phyloP scores from a whole-genome alignment of 2,329 filamentous ascomycete species.

The Aspergillus pseudoviridinutans region DNA sequence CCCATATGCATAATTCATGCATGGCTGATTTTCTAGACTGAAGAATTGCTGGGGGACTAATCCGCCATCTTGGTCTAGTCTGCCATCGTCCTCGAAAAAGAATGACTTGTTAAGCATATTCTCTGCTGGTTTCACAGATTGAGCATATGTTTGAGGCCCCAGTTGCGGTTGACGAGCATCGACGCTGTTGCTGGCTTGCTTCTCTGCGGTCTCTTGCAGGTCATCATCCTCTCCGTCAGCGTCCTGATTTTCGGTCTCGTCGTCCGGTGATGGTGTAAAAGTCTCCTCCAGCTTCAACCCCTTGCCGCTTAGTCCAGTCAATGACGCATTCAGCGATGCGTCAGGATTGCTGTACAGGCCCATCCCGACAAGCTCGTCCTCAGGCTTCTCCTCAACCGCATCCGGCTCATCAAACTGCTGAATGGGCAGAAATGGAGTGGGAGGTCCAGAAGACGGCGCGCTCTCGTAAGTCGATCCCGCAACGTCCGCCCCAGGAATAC shows the following conservation, averaged over 20 bases:
- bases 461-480: slow-evolving; percentile 31
- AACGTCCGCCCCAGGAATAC: slow-evolving; percentile 28
- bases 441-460: slow-evolving; percentile 33
- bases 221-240: slow-evolving; percentile 53
- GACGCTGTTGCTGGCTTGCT: slow-evolving; percentile 5
- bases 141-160: slow-evolving; percentile 11
- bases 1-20: slow-evolving; percentile 33
- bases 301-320: slow-evolving; percentile 61
- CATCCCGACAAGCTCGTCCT: slow-evolving; percentile 75
- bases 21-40: slow-evolving; percentile 24
- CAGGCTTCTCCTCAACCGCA: slow-evolving; percentile 53
- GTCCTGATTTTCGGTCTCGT: slow-evolving; percentile 54
- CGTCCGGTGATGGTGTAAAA: slow-evolving; percentile 61
- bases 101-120: slow-evolving; percentile 31
- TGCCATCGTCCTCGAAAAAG: slow-evolving; percentile 29
- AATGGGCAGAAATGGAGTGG: slow-evolving; percentile 37
- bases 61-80: slow-evolving; percentile 19
- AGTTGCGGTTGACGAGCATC: slow-evolving; percentile 9
- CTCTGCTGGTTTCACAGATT: slow-evolving; percentile 19
- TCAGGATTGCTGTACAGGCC: slow-evolving; percentile 74
- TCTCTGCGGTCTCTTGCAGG: slow-evolving; percentile 11
- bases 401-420: slow-evolving; percentile 25
- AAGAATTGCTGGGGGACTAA: slow-evolving; percentile 23
- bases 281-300: slow-evolving; percentile 78
- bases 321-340: slow-evolving; percentile 52